Base-by-base conservation (phyloP, 1,284 basidiomycete species). In the Erythrobasidium hasegawianum region DNA sequence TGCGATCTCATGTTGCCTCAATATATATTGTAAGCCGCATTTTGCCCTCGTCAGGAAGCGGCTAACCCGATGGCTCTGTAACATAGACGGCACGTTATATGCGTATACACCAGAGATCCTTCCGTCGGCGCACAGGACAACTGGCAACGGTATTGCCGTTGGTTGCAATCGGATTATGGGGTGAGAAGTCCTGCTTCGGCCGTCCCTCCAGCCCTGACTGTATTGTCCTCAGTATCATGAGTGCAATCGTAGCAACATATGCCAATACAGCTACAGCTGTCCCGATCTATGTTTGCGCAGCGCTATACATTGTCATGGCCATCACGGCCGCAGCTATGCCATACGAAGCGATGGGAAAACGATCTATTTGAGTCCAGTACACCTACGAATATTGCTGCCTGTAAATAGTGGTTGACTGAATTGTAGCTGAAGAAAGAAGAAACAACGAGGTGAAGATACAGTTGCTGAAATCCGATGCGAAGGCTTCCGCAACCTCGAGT, bases 1-100 rank as follows among this genome's bases (percentile, higher is more conserved):
- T 14, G 54, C 54, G 4, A 56, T 56, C 27, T n/a, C 13, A 10
- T 56, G 26, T 27, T 56, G 54, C 27, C 38, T 56, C 3, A 56
- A 56, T 39, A 40, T 56, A 3, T 56, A 56, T 20, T 56, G 26
- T 53, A 24, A 8, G 45, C 45, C n/a, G 40, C 11, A 11, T 41
- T 41, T 11, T n/a, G 40, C 11, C 11, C 40, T n/a, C 84, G 84
- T 0, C 82, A 79, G 69, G 79, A 87, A 68, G 87, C 87, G 1
- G 86, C n/a, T n/a, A n/a, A n/a, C n/a, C n/a, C n/a, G n/a, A n/a
- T n/a, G 86, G 11, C 79, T 81, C 29, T 87, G 87, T 77, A 79
- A 88, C 20, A 85, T 87, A 22, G 86, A 87, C 71, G 86, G 85
- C 11, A 84, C 87, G 2, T 75, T 88, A 11, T 88, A 87, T 69